Conservation (phyloP, 441 rosid species). For the Daphne laureola region DNA sequence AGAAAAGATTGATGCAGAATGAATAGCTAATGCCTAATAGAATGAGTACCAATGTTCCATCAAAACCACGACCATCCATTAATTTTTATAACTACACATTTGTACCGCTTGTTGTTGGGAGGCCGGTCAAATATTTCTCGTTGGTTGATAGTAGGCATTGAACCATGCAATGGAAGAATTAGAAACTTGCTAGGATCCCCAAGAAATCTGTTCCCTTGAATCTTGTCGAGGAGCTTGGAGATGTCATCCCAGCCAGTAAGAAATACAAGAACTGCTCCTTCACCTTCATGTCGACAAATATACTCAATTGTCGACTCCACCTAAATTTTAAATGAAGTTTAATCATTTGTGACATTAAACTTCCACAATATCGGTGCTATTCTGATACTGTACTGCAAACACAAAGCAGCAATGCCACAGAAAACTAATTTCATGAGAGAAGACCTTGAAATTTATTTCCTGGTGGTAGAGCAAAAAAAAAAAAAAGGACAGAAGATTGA, state of each 20-base stretch:
- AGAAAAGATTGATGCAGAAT: neutral
- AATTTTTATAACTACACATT: constrained; percentile 4
- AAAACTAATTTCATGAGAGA: too few relatives aligned
- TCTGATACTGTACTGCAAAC: too few relatives aligned
- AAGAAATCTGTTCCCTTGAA: constrained; percentile 64
- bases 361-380: too few relatives aligned
- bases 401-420: too few relatives aligned
- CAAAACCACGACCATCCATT: neutral
- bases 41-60: neutral
- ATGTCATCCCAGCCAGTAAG: constrained; percentile 98
- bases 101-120: constrained; percentile 60
- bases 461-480: too few relatives aligned
- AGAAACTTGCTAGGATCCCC: constrained; percentile 73
- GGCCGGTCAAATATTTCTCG: constrained; percentile 85
- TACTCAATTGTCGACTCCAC: constrained; percentile 71
- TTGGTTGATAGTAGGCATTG: constrained; percentile 86
- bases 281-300: constrained; percentile 72
- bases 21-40: neutral
- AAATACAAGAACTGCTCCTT: constrained; percentile 90
- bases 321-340: constrained; percentile 28
- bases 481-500: too few relatives aligned
- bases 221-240: constrained; percentile 67
- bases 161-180: constrained; percentile 87
- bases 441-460: too few relatives aligned
- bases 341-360: neutral